Conservation (phyloP, 202 grass and related monocot species). For the Setaria italica region DNA sequence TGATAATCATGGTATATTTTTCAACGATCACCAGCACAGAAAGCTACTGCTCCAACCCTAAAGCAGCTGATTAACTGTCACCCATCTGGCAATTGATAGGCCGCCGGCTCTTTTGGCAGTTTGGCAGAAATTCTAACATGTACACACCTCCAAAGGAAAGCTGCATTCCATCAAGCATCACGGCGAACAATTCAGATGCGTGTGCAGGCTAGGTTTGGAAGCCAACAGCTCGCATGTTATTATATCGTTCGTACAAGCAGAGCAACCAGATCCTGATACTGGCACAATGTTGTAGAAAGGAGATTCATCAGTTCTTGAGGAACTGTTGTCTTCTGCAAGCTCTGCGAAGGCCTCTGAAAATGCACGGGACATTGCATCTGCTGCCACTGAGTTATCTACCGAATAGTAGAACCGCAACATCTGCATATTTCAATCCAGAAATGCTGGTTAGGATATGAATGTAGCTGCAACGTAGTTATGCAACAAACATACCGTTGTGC, state of each 20-base stretch:
- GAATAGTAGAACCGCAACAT: conserved; percentile 85
- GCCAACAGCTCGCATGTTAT: conserved; percentile 83
- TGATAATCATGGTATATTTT: not conserved
- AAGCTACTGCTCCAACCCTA: not conserved
- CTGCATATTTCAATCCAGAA: conserved; percentile 48
- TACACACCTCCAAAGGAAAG: not conserved
- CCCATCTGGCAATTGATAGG: conserved; percentile 25
- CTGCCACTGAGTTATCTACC: conserved; percentile 25
- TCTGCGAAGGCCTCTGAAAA: conserved; percentile 62
- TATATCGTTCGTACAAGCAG: conserved; percentile 54
- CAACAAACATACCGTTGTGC: conserved; percentile 53
- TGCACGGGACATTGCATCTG: conserved; percentile 22
- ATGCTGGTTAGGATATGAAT: conserved; percentile 25
- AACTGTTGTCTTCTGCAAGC: conserved; percentile 39
- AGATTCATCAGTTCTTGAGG: not conserved
- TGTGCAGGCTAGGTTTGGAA: conserved; percentile 40
- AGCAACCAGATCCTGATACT: conserved; percentile 70
- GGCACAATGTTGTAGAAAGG: conserved; percentile 77
- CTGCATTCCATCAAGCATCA: conserved; percentile 13
- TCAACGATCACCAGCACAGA: conserved; percentile 1
- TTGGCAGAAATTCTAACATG: conserved; percentile 7
- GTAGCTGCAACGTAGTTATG: not conserved
- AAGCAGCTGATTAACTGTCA: not conserved
- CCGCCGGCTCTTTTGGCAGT: conserved; percentile 2
- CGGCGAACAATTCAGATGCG: not conserved